Evolutionary conservation across 164 flowering plant species (phyloP).

Genomic region (Paratinospora sagittata): DNA sequence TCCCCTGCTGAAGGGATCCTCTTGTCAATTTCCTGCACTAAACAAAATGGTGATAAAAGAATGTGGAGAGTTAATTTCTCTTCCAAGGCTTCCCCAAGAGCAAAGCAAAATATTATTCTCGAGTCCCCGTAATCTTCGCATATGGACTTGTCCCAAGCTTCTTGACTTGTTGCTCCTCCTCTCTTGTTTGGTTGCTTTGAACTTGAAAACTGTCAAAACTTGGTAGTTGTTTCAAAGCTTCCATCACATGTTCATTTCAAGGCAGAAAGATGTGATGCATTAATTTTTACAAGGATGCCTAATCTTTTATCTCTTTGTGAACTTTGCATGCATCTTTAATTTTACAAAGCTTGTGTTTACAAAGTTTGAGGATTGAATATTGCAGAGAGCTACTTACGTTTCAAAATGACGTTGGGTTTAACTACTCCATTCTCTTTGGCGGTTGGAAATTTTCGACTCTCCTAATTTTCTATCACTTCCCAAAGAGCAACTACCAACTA

Average conservation of each 20-base stretch:
- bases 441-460: background rate
- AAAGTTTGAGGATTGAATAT: background rate
- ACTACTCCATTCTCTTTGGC: background rate
- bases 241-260: background rate
- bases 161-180: background rate
- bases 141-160: background rate
- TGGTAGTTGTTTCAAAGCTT: background rate
- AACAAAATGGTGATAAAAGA: background rate
- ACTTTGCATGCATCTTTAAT: background rate
- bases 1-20: background rate
- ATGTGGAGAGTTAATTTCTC: background rate
- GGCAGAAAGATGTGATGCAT: background rate
- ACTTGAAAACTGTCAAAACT: background rate
- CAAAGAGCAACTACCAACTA: background rate
- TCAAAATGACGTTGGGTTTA: background rate
- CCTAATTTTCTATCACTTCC: background rate
- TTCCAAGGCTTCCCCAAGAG: background rate
- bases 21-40: background rate
- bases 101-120: background rate
- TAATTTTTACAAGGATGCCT: background rate
- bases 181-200: background rate
- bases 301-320: background rate
- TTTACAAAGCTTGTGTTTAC: background rate
- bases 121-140: background rate
- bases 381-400: background rate